Base-by-base conservation (phyloP, 352 stramenopile species). In the Paralagenidium karlingii region DNA sequence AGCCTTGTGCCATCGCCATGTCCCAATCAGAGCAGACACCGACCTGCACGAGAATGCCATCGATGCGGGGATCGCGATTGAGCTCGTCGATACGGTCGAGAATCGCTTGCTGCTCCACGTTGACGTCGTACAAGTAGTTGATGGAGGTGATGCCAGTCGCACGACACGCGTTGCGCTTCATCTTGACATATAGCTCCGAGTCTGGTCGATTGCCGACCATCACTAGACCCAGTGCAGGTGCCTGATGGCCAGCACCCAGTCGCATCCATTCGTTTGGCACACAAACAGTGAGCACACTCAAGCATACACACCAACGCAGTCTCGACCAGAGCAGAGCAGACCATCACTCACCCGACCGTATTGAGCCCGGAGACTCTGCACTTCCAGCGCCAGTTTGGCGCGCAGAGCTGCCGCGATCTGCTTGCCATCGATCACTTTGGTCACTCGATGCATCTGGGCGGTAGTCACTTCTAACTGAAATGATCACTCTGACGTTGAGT, bases 151-250 rank as follows among this genome's bases (percentile, higher is more conserved):
- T 97, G 28, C 95, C 95, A 3, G 89, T 73, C 58, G 96, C 85
- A 26, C 70, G 70, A 40, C 93, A 98, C 15, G 95, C 96, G 38
- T 91, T 89, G 53, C 97, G 91, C 67, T 99, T 99, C 65, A 96
- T 98, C 32, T 93, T 81, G 25, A 99, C 96, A 58, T 99, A 99
- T 19, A 96, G 87, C 15, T 77, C 75, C 37, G 92, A 98, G 58
- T 99, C 96, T n/a, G n/a, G n/a, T n/a, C 95, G 79, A 44, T 94
- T 68, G 34, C 96, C 96, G 5, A 99, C 94, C 62, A 99, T 92
- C 45, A 99, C 96, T 7, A 99, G 86, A 10, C 94, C 96, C 2
- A 99, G 71, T 3, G 95, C 96, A 26, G 96, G 96, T 6, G 68
- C 58, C 74, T 91, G 37, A 7, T 28, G 20, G 24, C 15, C 0